phyloP scores from a whole-genome alignment of 768 basidiomycete species.

The Leucosporidium creatinivorum region DNA sequence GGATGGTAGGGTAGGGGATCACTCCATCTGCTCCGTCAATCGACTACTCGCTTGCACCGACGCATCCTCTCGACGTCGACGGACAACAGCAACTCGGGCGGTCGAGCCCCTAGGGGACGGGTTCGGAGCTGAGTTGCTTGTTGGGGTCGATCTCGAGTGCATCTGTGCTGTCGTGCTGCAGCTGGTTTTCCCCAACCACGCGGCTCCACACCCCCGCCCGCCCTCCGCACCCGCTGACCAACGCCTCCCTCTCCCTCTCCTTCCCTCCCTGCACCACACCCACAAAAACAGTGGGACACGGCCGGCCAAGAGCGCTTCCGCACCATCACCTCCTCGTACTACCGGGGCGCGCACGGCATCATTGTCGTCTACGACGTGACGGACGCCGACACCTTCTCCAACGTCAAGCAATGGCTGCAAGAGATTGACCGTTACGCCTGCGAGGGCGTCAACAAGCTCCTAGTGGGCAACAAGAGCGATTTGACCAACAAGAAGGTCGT shows the following conservation, averaged over 20 bases:
- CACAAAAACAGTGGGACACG: conserved; percentile 75
- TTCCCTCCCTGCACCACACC: neutral
- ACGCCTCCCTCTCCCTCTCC: neutral
- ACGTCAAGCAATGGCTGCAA: conserved; percentile 69
- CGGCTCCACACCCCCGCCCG: neutral
- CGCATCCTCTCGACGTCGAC: too few relatives aligned
- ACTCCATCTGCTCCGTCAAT: too few relatives aligned
- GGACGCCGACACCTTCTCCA: conserved; percentile 59
- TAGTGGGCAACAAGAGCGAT: conserved; percentile 97
- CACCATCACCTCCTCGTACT: conserved; percentile 96
- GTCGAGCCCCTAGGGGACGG: too few relatives aligned
- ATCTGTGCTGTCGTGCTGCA: too few relatives aligned
- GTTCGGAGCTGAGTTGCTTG: too few relatives aligned
- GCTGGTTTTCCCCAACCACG: neutral
- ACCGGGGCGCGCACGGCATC: conserved; percentile 97
- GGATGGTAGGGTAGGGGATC: too few relatives aligned
- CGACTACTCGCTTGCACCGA: too few relatives aligned
- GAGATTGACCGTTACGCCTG: conserved; percentile 63
- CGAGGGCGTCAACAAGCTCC: conserved; percentile 97
- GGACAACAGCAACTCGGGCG: too few relatives aligned
- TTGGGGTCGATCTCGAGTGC: too few relatives aligned
- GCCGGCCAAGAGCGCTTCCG: conserved; percentile 97
- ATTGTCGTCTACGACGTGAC: conserved; percentile 87
- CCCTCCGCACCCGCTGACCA: neutral
- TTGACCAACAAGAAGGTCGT: conserved; percentile 71